Conservation (phyloP, 2,329 filamentous ascomycete genomes). For the Sclerotinia glacialis region DNA sequence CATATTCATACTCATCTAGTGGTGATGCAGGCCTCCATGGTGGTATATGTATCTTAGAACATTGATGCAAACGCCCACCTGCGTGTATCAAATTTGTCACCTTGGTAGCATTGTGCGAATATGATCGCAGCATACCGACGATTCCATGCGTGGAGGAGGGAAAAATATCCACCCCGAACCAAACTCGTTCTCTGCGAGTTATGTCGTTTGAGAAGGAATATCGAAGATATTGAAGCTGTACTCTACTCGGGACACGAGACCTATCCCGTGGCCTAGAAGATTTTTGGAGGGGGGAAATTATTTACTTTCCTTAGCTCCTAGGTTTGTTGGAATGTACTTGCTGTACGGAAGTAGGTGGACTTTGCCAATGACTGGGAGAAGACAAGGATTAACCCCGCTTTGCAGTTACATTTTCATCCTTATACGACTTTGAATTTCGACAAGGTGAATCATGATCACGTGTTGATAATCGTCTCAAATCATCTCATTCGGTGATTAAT, state of each 20-base stretch:
- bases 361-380: not conserved
- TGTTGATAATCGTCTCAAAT: not conserved
- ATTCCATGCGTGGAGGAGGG: constrained; percentile 35
- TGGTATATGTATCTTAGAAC: constrained; percentile 34
- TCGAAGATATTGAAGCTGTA: too few species aligned
- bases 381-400: constrained; percentile 11
- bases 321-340: too few species aligned
- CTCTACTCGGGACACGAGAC: constrained; percentile 1
- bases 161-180: constrained; percentile 10
- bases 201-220: not conserved
- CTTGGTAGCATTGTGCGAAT: constrained; percentile 38
- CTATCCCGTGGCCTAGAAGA: constrained; percentile 4
- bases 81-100: constrained; percentile 33
- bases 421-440: too few species aligned
- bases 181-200: constrained; percentile 12
- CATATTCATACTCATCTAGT: constrained; percentile 54
- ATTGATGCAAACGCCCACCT: constrained; percentile 17
- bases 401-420: not conserved
- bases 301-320: not conserved
- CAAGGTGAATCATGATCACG: not conserved
- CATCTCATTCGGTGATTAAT: not conserved
- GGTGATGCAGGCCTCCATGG: constrained; percentile 63
- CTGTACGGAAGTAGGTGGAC: not conserved
- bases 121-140: constrained; percentile 40
- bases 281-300: not conserved